These are phyloP conservation scores for Musa schizocarpa DNA, from an alignment of 176 grass and related monocot genomes.

Conservation along the genomic window DNA sequence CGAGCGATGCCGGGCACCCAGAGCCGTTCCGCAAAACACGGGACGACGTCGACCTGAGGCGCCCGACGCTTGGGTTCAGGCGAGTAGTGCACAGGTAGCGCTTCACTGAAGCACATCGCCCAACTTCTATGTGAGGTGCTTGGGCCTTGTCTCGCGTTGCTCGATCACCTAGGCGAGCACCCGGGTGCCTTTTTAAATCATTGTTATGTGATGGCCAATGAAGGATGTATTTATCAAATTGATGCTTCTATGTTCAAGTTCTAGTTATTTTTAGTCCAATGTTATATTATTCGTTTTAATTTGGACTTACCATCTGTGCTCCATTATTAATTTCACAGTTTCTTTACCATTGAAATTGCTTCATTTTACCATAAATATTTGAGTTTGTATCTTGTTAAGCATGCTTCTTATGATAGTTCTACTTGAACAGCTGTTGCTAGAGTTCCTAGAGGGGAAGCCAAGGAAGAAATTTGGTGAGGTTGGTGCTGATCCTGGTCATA, in stretches of 20 bases:
- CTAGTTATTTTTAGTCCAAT: background rate
- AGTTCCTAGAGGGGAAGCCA: conserved; percentile 4
- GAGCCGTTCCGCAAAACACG: too few relatives aligned
- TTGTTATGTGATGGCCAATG: background rate
- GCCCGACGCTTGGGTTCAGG: too few relatives aligned
- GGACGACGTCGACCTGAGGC: too few relatives aligned
- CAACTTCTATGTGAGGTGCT: too few relatives aligned
- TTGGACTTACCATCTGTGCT: background rate
- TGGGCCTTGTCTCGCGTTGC: too few relatives aligned
- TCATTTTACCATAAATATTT: background rate
- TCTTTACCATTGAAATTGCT: background rate
- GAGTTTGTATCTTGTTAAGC: background rate
- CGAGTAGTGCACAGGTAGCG: accelerated
- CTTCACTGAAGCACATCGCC: too few relatives aligned
- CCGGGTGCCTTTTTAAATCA: background rate
- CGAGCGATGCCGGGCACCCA: too few relatives aligned
- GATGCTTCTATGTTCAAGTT: background rate
- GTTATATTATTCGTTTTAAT: background rate
- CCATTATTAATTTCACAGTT: background rate
- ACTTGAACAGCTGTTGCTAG: conserved; percentile 12
- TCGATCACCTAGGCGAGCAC: too few relatives aligned
- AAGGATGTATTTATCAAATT: background rate
- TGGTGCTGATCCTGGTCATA: background rate
- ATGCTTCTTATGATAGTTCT: background rate
- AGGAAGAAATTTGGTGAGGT: conserved; percentile 13